These are phyloP conservation scores for Stemphylium vesicarium DNA, from an alignment of 2,329 filamentous ascomycete species.

Conservation along the genomic window DNA sequence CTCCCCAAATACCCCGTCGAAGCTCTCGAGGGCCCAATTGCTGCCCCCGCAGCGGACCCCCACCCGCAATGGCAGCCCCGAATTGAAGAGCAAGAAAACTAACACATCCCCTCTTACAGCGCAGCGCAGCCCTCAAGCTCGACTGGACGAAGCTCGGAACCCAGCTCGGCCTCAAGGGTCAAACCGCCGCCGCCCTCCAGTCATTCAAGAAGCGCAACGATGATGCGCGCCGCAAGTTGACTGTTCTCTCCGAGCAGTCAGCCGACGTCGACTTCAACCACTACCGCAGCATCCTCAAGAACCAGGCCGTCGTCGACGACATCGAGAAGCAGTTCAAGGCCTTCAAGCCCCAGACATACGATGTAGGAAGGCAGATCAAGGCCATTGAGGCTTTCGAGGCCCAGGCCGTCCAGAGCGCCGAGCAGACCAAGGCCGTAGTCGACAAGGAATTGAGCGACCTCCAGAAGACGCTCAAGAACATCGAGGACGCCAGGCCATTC, in stretches of 20 bases:
- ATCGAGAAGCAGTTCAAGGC: constrained; percentile 93
- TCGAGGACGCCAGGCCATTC: constrained; percentile 93
- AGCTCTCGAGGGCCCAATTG: constrained; percentile 40
- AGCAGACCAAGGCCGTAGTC: constrained; percentile 95
- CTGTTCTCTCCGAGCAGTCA: constrained; percentile 80
- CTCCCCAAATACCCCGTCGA: constrained; percentile 17
- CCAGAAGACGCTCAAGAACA: constrained; percentile 94
- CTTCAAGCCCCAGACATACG: constrained; percentile 94
- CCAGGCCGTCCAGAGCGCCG: constrained; percentile 94
- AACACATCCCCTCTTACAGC: constrained; percentile 61
- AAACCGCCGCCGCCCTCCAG: constrained; percentile 88
- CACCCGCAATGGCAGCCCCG: constrained; percentile 37
- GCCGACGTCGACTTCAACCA: constrained; percentile 89
- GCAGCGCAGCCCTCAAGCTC: constrained; percentile 98
- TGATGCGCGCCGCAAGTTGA: constrained; percentile 93
- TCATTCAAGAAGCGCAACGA: constrained; percentile 99
- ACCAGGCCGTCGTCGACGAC: constrained; percentile 93
- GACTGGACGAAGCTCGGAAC: constrained; percentile 96
- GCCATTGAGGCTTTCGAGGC: constrained; percentile 97
- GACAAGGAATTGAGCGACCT: constrained; percentile 94
- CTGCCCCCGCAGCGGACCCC: constrained; percentile 33
- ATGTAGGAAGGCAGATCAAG: constrained; percentile 92
- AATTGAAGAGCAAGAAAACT: constrained; percentile 35
- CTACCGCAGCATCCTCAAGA: constrained; percentile 93
- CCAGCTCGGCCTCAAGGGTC: constrained; percentile 94